Conservation (phyloP, 106 monocot genomes). For the Phalaenopsis equestris region DNA sequence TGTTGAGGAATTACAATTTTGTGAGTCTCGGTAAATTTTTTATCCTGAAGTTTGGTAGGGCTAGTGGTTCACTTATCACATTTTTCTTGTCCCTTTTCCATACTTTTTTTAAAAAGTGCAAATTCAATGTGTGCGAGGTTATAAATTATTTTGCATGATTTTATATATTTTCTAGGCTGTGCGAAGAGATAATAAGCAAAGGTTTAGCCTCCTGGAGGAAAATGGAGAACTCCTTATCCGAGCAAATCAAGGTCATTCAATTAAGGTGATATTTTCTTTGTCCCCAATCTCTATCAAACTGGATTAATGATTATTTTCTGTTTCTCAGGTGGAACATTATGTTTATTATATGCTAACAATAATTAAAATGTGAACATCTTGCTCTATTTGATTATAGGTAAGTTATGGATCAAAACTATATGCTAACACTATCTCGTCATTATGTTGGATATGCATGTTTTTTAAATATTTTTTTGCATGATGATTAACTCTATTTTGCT, state of each 20-base stretch:
- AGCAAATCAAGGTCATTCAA: slow-evolving; percentile 94
- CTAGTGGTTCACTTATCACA: neutral
- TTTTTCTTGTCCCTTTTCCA: neutral
- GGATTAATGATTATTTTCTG: neutral
- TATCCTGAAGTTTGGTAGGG: neutral
- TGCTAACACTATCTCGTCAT: too few relatives aligned
- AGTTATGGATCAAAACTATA: neutral
- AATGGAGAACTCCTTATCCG: slow-evolving; percentile 79
- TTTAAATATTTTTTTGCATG: too few relatives aligned
- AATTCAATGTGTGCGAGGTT: neutral
- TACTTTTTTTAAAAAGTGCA: neutral
- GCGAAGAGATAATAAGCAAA: slow-evolving; percentile 77
- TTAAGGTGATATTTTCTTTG: slow-evolving; percentile 33
- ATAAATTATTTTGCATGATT: neutral
- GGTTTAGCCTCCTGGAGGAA: slow-evolving; percentile 85
- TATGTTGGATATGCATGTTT: too few relatives aligned
- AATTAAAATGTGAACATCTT: neutral
- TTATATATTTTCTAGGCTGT: slow-evolving; percentile 48
- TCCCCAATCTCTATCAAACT: neutral
- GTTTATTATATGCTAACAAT: neutral
- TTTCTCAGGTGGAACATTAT: neutral
- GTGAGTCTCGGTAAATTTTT: neutral
- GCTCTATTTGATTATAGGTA: neutral
- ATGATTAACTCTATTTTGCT: too few relatives aligned
- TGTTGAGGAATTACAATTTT: neutral